Conservation (phyloP, 2,329 filamentous ascomycete genomes). For the Botrytis byssoidea region DNA sequence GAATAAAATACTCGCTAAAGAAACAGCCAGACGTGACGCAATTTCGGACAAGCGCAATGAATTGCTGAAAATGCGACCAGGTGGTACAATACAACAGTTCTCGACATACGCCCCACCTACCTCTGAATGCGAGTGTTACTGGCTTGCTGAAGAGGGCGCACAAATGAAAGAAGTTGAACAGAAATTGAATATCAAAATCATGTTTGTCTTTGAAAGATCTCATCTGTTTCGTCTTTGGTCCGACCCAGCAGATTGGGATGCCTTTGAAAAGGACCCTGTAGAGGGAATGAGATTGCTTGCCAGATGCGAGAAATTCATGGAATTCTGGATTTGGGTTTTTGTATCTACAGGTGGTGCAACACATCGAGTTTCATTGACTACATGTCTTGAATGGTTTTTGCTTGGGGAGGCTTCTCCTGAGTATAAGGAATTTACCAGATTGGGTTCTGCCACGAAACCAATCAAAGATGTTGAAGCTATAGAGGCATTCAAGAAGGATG, state of each 20-base stretch:
- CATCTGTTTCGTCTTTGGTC: not conserved
- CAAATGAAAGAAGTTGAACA: not conserved
- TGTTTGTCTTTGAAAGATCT: not conserved
- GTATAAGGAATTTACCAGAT: not conserved
- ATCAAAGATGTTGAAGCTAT: not conserved
- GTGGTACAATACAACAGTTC: not conserved
- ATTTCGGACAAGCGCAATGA: fast-evolving
- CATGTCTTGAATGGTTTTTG: not conserved
- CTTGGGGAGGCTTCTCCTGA: not conserved
- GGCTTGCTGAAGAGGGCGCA: not conserved
- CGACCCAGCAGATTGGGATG: not conserved
- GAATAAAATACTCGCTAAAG: too few relatives aligned
- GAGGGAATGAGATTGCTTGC: not conserved
- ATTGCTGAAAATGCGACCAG: not conserved
- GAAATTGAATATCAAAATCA: not conserved
- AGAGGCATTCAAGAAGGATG: not conserved
- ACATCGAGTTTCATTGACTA: not conserved
- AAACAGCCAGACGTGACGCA: too few relatives aligned
- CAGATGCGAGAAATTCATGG: not conserved
- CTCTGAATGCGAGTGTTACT: not conserved
- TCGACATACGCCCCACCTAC: not conserved
- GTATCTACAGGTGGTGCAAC: fast-evolving
- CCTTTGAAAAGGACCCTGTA: not conserved
- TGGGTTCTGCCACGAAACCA: not conserved
- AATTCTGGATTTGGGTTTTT: not conserved